Conservation (phyloP, 805 yeast species). For the Schizosaccharomyces japonicus region DNA sequence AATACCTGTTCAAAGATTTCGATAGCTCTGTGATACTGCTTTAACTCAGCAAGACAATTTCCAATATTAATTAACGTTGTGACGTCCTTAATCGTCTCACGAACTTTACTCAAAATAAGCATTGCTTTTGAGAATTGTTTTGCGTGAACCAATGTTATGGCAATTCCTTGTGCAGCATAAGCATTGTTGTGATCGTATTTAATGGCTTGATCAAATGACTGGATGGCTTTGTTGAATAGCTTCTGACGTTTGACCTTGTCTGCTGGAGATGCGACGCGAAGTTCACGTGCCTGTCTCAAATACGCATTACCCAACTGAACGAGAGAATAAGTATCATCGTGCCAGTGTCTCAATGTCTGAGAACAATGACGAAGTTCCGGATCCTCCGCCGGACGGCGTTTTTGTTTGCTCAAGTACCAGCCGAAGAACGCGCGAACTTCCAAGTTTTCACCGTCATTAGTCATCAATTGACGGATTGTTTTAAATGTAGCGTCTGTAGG, state of each 20-base stretch:
- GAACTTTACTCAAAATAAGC: constrained; percentile 64
- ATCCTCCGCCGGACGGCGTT: constrained; percentile 20
- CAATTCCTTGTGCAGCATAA: constrained; percentile 94
- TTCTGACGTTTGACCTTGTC: constrained; percentile 40
- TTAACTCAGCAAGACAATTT: constrained; percentile 61
- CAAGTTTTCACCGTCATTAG: constrained; percentile 32
- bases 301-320: constrained; percentile 78
- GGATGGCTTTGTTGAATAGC: constrained; percentile 73
- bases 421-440: constrained; percentile 81
- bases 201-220: constrained; percentile 68
- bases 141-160: constrained; percentile 73
- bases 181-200: constrained; percentile 65
- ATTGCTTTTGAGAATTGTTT: constrained; percentile 44
- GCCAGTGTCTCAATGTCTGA: constrained; percentile 55
- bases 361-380: constrained; percentile 63
- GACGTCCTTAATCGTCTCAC: constrained; percentile 71
- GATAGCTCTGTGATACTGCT: constrained; percentile 63
- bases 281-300: constrained; percentile 53
- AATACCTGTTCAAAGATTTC: constrained; percentile 66
- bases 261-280: constrained; percentile 24
- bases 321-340: constrained; percentile 71
- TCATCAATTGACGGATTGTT: constrained; percentile 24
- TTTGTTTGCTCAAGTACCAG: constrained; percentile 42
- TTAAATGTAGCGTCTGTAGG: constrained; percentile 17
- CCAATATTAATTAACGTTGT: constrained; percentile 70